These are phyloP conservation scores for Fusarium phyllophilum DNA, from an alignment of 2,329 filamentous ascomycete species.

Conservation along the genomic window DNA sequence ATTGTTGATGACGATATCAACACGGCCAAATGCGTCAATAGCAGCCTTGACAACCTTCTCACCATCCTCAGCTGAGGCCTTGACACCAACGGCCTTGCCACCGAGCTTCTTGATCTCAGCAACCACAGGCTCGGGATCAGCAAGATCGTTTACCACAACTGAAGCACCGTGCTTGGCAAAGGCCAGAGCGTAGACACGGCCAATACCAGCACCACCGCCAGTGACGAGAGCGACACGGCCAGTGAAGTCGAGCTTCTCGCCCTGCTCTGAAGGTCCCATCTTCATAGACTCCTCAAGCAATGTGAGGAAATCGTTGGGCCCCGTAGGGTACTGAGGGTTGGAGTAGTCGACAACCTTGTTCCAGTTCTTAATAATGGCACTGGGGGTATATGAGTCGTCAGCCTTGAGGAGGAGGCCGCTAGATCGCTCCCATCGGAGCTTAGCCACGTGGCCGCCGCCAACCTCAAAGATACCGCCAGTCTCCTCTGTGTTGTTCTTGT, in stretches of 20 bases:
- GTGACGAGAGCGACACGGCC: slow-evolving; percentile 89
- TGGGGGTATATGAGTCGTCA: slow-evolving; percentile 87
- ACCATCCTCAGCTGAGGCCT: slow-evolving; percentile 92
- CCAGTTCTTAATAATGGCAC: slow-evolving; percentile 91
- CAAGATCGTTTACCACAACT: slow-evolving; percentile 95
- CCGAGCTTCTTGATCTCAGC: slow-evolving; percentile 91
- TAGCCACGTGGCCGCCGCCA: slow-evolving; percentile 90
- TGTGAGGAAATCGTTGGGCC: slow-evolving; percentile 87
- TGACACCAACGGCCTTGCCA: slow-evolving; percentile 90
- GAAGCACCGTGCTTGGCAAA: slow-evolving; percentile 86
- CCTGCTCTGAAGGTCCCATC: slow-evolving; percentile 75
- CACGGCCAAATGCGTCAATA: slow-evolving; percentile 90
- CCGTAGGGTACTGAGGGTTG: slow-evolving; percentile 79
- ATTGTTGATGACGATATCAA: slow-evolving; percentile 98
- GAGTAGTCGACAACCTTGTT: slow-evolving; percentile 87
- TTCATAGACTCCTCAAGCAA: slow-evolving; percentile 87
- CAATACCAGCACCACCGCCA: slow-evolving; percentile 89
- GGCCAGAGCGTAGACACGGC: slow-evolving; percentile 87
- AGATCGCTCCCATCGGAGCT: slow-evolving; percentile 94
- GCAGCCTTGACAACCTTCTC: slow-evolving; percentile 91
- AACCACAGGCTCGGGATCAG: slow-evolving; percentile 89
- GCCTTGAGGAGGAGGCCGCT: slow-evolving; percentile 89
- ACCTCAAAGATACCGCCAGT: slow-evolving; percentile 93
- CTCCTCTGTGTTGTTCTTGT: slow-evolving; percentile 84
- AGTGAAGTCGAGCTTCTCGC: slow-evolving; percentile 81